Evolutionary conservation across 2,329 filamentous ascomycete genomes (phyloP).

Genomic region (Paecilomyces fulvus): DNA sequence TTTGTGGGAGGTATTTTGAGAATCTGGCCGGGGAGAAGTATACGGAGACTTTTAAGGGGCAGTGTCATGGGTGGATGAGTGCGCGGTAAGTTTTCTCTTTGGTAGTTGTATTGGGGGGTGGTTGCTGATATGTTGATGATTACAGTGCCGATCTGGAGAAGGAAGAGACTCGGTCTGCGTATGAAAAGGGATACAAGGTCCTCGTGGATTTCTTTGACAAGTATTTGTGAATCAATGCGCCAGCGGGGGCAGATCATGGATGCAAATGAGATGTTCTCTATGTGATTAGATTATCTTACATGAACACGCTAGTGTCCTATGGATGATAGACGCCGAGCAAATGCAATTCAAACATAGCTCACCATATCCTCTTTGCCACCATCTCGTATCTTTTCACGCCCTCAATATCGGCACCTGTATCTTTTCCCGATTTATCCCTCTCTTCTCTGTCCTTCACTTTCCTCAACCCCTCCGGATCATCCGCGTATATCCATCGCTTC

Average conservation of each 20-base stretch:
- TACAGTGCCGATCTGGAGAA: neutral
- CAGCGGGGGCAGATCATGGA: too few species aligned
- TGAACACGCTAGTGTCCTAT: neutral
- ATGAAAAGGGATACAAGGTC: neutral
- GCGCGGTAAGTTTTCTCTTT: too few species aligned
- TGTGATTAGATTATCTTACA: neutral
- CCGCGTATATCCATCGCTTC: conserved; percentile 74
- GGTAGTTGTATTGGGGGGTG: too few species aligned
- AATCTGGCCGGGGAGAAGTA: too few species aligned
- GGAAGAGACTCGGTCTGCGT: neutral
- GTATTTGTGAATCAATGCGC: neutral
- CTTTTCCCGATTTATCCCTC: conserved; percentile 49
- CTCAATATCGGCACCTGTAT: conserved; percentile 54
- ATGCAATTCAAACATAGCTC: conserved; percentile 4
- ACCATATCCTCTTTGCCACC: conserved; percentile 97
- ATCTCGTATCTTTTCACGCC: conserved; percentile 78
- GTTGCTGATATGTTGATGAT: neutral
- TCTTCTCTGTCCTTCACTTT: conserved; percentile 56
- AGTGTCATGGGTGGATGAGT: too few species aligned
- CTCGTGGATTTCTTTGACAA: neutral
- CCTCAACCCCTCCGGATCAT: conserved; percentile 64
- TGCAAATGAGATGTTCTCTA: neutral
- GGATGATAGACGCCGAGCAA: neutral
- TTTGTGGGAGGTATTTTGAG: too few species aligned
- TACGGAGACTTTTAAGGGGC: too few species aligned